A percentile compares a stretch with the other conserved stretches of the same genome.
These are phyloP conservation scores for Trichophyton verrucosum DNA, from an alignment of 2,329 filamentous ascomycete genomes.

Conservation along the genomic window DNA sequence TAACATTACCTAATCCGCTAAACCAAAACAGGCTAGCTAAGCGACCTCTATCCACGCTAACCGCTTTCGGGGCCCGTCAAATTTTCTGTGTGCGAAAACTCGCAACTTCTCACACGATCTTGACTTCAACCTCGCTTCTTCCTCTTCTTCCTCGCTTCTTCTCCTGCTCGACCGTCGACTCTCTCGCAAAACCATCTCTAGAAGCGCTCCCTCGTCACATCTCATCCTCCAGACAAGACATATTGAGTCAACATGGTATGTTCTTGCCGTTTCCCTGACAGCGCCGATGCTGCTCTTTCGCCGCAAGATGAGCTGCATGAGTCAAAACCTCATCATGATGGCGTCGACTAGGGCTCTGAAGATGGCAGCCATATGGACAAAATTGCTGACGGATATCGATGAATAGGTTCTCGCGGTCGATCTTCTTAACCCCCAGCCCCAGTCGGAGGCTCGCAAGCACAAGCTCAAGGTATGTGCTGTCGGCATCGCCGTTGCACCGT, in stretches of 20 bases:
- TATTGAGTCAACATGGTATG: constrained; percentile 33
- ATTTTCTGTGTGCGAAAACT: neutral
- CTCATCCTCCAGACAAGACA: constrained; percentile 8
- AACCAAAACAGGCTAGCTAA: neutral
- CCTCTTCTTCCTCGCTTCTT: constrained; percentile 25
- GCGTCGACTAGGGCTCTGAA: neutral
- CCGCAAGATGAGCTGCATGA: neutral
- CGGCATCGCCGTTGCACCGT: neutral
- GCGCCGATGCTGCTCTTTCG: neutral
- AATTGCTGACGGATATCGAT: constrained; percentile 8
- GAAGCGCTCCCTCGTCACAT: constrained; percentile 24
- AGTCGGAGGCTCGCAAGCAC: constrained; percentile 98
- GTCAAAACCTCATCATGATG: neutral
- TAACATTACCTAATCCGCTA: neutral
- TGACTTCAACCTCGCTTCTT: constrained; percentile 14
- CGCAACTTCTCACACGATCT: constrained; percentile 4
- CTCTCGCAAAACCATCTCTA: constrained; percentile 23
- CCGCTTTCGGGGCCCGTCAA: neutral
- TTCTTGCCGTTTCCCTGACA: neutral
- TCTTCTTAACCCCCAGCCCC: constrained; percentile 97
- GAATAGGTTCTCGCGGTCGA: constrained; percentile 97
- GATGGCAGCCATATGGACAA: constrained; percentile 1
- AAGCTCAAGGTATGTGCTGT: constrained; percentile 84
- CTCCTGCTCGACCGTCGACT: constrained; percentile 17
- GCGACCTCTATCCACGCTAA: neutral